Evolutionary conservation across 768 basidiomycete genomes (phyloP).

Genomic region (Stropharia rugosoannulata): DNA sequence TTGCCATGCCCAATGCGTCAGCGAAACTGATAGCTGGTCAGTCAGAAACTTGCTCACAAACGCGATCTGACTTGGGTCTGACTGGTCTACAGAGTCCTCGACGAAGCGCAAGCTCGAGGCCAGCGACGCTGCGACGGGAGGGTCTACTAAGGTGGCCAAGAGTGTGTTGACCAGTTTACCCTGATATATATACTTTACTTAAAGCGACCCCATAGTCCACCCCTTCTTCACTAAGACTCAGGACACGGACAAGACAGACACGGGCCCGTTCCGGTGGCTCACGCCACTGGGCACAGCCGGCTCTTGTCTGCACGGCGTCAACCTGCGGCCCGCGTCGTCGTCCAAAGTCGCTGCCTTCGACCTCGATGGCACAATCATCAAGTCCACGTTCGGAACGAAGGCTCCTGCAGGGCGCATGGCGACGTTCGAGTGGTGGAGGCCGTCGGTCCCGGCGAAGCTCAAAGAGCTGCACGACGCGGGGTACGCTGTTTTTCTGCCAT

Average conservation of each 20-base stretch:
- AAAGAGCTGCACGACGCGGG: conserved; percentile 58
- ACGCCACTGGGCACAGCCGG: conserved; percentile 33
- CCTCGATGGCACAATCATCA: conserved; percentile 86
- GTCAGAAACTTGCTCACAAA: background rate
- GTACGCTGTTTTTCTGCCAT: conserved; percentile 33
- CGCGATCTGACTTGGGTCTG: background rate
- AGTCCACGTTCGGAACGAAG: conserved; percentile 29
- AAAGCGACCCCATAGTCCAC: conserved; percentile 23
- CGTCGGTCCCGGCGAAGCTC: conserved; percentile 60
- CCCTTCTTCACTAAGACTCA: conserved; percentile 30
- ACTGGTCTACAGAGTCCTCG: conserved; percentile 7
- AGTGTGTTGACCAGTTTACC: conserved; percentile 11
- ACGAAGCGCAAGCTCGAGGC: conserved; percentile 13
- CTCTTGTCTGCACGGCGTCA: conserved; percentile 42
- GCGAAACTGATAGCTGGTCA: background rate
- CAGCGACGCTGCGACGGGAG: background rate
- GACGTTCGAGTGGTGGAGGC: conserved; percentile 74
- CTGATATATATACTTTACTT: background rate
- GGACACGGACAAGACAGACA: conserved; percentile 9
- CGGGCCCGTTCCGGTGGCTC: conserved; percentile 38
- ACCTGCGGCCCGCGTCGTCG: conserved; percentile 39
- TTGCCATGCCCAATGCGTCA: background rate
- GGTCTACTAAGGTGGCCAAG: conserved; percentile 11
- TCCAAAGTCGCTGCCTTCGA: conserved; percentile 80
- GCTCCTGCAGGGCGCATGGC: conserved; percentile 31